Evolutionary conservation across 345 rosid genomes (phyloP).

Genomic region (Aethionema arabicum): DNA sequence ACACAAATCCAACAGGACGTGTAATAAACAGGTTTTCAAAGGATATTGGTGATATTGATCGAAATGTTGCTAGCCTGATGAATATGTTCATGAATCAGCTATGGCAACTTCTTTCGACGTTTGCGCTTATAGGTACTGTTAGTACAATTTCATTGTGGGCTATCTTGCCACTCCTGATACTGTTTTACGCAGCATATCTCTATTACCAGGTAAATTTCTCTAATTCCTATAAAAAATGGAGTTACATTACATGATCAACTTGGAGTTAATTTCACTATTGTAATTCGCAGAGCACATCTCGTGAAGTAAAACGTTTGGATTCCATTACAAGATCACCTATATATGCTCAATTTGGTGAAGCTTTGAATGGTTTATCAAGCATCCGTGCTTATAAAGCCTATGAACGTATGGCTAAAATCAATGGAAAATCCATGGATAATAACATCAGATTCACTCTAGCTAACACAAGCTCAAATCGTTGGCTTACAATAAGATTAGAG

Average conservation of each 20-base stretch:
- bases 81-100: constrained; percentile 74
- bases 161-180: constrained; percentile 82
- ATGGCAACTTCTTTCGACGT: constrained; percentile 89
- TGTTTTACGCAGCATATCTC: constrained; percentile 84
- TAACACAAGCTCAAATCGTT: constrained; percentile 73
- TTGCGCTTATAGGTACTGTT: constrained; percentile 79
- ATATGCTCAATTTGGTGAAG: constrained; percentile 97
- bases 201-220: constrained; percentile 78
- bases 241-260: constrained; percentile 5
- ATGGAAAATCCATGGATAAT: constrained; percentile 86
- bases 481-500: constrained; percentile 85
- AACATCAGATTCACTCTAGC: constrained; percentile 88
- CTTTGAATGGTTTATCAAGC: constrained; percentile 79
- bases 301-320: constrained; percentile 92
- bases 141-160: constrained; percentile 95
- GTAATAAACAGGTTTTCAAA: constrained; percentile 90
- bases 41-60: constrained; percentile 91
- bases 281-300: constrained; percentile 69
- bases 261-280: constrained; percentile 11
- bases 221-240: neutral
- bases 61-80: constrained; percentile 64
- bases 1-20: constrained; percentile 90
- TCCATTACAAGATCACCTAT: constrained; percentile 85
- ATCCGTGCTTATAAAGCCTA: constrained; percentile 93
- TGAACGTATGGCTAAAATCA: constrained; percentile 71